Base-by-base conservation (phyloP, 805 yeast genomes). In the Saccharomycopsis javanensis region DNA sequence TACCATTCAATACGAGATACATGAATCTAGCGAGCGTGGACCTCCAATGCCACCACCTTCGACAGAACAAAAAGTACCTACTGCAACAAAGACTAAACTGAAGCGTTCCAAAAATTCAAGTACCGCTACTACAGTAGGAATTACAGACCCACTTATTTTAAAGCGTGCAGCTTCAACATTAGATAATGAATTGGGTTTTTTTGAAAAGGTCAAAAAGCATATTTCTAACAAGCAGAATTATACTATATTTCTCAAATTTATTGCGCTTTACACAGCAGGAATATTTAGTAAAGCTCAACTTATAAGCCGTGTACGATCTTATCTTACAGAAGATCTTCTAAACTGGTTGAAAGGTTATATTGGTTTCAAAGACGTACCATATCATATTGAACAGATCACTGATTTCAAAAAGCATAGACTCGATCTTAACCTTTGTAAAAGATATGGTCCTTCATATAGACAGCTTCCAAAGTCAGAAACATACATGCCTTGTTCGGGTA, bases 301-400 rank as follows among this genome's bases (percentile, higher is more conserved):
- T 58, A 88, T 94, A 38, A 90, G 83, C 66, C 80, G 94, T 61
- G 92, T 84, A 5, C 94, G 88, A 58, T 84, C 87, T 4, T 92
- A 89, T 66, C 75, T 94, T 65, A 97, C 97, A 28, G 79, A 81
- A 13, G 97, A 91, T 61, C 74, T 94, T 59, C 79, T 88, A 65
- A 82, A 80, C 56, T 91, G 98, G 98, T 94, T 94, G 76, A 92
- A 90, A 69, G 76, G 79, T 62, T 91, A 92, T 73, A 95, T 94
- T 59, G 96, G 95, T 7, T 94, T 79, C 68, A 89, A 87, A 62
- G 95, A 86, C 50, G 81, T 79, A 61, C 96, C 98, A 6, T 79
- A 84, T 62, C 84, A 81, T 64, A 91, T 94, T 64, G 99, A 95
- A 70, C 86, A 88, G 68, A 86, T 94, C 64, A 72, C 76, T 15